Conservation (phyloP, 1,284 basidiomycete species). For the Stygiomarasmius scandens region DNA sequence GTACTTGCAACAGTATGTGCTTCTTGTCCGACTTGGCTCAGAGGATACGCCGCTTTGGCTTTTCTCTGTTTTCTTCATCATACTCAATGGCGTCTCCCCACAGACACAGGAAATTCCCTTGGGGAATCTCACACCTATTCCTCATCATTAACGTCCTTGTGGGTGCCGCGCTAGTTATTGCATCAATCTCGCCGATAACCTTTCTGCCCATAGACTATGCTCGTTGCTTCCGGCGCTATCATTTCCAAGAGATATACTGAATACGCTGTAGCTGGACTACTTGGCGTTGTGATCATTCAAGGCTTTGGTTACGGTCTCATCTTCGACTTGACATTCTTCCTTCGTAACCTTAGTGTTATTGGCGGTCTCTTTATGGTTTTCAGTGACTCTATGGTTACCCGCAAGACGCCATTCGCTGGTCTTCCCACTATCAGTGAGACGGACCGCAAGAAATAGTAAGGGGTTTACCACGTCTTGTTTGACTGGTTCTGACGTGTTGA, state of each 20-base stretch:
- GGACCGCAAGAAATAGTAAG: conserved; percentile 97
- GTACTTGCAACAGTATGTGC: conserved; percentile 88
- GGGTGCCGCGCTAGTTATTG: conserved; percentile 39
- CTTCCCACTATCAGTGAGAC: conserved; percentile 91
- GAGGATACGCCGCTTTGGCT: conserved; percentile 10
- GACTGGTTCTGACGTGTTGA: conserved; percentile 1
- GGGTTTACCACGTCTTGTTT: conserved; percentile 20
- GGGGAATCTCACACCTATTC: conserved; percentile 94
- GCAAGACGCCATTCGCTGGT: conserved; percentile 91
- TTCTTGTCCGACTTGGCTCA: not conserved
- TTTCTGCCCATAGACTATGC: conserved; percentile 72
- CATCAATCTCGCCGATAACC: conserved; percentile 12
- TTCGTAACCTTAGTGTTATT: conserved; percentile 91
- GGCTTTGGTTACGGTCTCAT: conserved; percentile 95
- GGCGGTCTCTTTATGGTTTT: conserved; percentile 98
- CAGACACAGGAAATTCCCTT: conserved; percentile 92
- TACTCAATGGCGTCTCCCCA: conserved; percentile 17
- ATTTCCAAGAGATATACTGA: conserved; percentile 90
- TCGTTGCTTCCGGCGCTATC: conserved; percentile 84
- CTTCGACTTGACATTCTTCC: conserved; percentile 99
- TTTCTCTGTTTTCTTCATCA: not conserved
- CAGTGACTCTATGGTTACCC: conserved; percentile 88
- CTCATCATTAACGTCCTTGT: conserved; percentile 91
- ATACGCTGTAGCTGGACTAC: conserved; percentile 86
- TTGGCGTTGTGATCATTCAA: conserved; percentile 92